Conservation (phyloP, 441 rosid species). For the Jatropha multifida region DNA sequence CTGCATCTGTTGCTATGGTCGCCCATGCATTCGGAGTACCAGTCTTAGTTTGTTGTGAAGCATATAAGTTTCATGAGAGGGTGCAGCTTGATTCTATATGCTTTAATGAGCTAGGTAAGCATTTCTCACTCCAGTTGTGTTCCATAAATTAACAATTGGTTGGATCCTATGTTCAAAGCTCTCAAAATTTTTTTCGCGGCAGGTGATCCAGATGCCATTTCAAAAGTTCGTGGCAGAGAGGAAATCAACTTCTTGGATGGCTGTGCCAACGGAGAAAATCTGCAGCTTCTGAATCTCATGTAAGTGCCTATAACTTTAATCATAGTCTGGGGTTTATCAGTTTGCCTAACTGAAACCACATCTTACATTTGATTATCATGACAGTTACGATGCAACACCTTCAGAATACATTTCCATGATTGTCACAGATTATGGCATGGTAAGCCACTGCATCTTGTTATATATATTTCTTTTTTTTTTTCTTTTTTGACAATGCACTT, state of each 20-base stretch:
- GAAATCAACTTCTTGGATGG: slow-evolving; percentile 60
- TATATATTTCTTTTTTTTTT: neutral
- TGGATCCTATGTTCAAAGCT: slow-evolving; percentile 13
- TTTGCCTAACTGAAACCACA: slow-evolving; percentile 17
- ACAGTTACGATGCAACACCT: slow-evolving; percentile 86
- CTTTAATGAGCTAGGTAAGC: slow-evolving; percentile 84
- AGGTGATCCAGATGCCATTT: slow-evolving; percentile 87
- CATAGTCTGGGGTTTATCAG: slow-evolving; percentile 15
- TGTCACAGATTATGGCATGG: slow-evolving; percentile 95
- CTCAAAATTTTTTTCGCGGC: slow-evolving; percentile 19
- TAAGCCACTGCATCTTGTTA: slow-evolving; percentile 31
- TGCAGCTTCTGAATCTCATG: slow-evolving; percentile 76
- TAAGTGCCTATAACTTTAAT: slow-evolving; percentile 31
- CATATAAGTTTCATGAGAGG: slow-evolving; percentile 87
- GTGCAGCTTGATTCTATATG: slow-evolving; percentile 92
- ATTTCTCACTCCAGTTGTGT: slow-evolving; percentile 12
- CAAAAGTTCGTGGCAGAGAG: slow-evolving; percentile 65
- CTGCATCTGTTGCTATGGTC: slow-evolving; percentile 92
- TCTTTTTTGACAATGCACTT: neutral
- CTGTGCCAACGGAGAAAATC: slow-evolving; percentile 50
- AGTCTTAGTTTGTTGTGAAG: slow-evolving; percentile 92
- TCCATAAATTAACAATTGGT: neutral
- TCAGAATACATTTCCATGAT: slow-evolving; percentile 83
- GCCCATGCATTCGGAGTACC: slow-evolving; percentile 78
- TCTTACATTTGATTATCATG: slow-evolving; percentile 23